These are phyloP conservation scores for Ceratocystis huliohia DNA, from an alignment of 2,329 filamentous ascomycete genomes.

Conservation along the genomic window DNA sequence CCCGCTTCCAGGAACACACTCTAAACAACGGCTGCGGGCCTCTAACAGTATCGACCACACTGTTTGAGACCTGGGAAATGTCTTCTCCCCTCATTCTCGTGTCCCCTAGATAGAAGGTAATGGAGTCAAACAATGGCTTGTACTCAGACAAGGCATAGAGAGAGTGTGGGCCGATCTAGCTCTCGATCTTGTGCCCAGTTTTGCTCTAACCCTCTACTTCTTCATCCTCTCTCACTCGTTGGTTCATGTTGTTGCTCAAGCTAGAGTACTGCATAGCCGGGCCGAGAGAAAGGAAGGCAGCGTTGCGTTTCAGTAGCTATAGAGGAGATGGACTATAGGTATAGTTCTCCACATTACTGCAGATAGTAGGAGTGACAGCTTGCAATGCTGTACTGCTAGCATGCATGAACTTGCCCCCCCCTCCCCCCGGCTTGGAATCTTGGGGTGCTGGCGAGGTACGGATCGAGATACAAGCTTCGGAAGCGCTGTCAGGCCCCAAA, in stretches of 20 bases:
- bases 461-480: neutral
- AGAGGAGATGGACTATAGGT: neutral
- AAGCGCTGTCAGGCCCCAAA: neutral
- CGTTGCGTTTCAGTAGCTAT: neutral
- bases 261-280: constrained; percentile 1
- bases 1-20: constrained; percentile 6
- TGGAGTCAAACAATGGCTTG: constrained; percentile 1
- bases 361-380: neutral
- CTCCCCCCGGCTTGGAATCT: neutral
- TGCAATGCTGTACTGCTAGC: neutral
- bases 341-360: neutral
- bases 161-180: constrained; percentile 1
- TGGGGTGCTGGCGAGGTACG: neutral
- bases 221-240: neutral
- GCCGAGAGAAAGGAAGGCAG: neutral
- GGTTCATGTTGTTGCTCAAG: constrained; percentile 1
- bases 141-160: neutral
- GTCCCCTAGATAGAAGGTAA: neutral
- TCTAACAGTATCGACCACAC: neutral
- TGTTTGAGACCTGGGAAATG: neutral
- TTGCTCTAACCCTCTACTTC: neutral
- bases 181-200: neutral
- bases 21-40: neutral
- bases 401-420: neutral
- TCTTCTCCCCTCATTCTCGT: neutral